Evolutionary conservation across 2,329 filamentous ascomycete species (phyloP).

Genomic region (Knoxdaviesia proteae): DNA sequence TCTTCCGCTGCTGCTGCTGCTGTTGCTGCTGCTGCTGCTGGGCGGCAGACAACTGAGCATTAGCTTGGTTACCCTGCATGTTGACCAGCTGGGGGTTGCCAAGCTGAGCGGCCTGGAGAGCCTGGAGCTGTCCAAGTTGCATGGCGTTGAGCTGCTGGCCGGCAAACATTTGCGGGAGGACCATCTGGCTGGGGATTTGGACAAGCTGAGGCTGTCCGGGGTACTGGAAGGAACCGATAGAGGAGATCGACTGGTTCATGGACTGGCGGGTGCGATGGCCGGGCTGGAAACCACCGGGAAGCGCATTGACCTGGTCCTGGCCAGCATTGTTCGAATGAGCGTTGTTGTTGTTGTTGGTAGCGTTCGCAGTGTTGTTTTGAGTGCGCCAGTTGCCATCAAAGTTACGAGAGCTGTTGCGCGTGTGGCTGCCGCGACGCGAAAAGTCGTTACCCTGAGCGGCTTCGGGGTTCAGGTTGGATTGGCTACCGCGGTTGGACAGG

Average conservation of each 20-base stretch:
- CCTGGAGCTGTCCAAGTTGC: conserved; percentile 77
- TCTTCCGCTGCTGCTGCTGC: conserved; percentile 86
- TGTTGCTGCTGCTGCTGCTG: conserved; percentile 43
- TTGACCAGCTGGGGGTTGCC: conserved; percentile 54
- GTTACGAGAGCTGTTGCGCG: conserved; percentile 35
- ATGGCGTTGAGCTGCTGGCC: conserved; percentile 75
- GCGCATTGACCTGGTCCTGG: conserved; percentile 29
- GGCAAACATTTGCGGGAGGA: conserved; percentile 60
- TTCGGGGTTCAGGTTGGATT: no score
- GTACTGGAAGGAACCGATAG: conserved; percentile 75
- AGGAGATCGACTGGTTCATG: conserved; percentile 67
- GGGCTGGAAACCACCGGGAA: conserved; percentile 53
- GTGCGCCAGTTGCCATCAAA: conserved; percentile 80
- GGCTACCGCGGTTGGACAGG: conserved; percentile 41
- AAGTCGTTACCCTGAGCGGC: conserved; percentile 48
- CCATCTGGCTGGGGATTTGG: conserved; percentile 68
- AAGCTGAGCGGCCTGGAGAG: conserved; percentile 69
- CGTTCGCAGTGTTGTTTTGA: conserved; percentile 1
- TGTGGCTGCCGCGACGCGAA: conserved; percentile 55
- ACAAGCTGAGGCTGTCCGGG: conserved; percentile 70
- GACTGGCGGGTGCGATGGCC: conserved; percentile 75
- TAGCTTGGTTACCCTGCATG: conserved; percentile 21
- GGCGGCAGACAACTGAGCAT: conserved; percentile 38
- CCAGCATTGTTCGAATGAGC: conserved; percentile 12
- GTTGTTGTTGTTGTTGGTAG: not conserved